Evolutionary conservation across 2,329 filamentous ascomycete species (phyloP).

Genomic region (Peltaster fructicola): DNA sequence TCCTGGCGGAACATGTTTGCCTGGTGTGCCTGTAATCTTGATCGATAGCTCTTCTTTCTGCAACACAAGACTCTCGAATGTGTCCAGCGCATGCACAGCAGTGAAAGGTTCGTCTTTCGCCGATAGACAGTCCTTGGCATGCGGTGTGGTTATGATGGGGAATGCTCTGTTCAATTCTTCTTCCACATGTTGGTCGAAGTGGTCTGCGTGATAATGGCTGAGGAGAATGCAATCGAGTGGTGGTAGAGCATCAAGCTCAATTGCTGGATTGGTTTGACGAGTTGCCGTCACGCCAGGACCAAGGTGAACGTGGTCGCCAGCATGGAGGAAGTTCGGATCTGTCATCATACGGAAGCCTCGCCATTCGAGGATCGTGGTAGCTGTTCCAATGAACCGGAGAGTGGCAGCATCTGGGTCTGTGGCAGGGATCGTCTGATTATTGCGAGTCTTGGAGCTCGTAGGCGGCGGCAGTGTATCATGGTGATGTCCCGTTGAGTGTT

Average conservation of each 20-base stretch:
- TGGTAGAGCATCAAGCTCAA: slow-evolving; percentile 42
- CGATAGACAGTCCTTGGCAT: slow-evolving; percentile 38
- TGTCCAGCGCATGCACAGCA: slow-evolving; percentile 36
- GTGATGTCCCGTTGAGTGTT: too few relatives aligned
- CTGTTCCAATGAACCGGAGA: slow-evolving; percentile 38
- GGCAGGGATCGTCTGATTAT: too few relatives aligned
- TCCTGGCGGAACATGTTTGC: slow-evolving; percentile 40
- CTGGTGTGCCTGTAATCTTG: slow-evolving; percentile 45
- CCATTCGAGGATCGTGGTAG: slow-evolving; percentile 40
- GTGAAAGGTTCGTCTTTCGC: slow-evolving; percentile 33
- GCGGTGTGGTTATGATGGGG: slow-evolving; percentile 46
- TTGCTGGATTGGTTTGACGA: slow-evolving; percentile 39
- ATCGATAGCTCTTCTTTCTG: slow-evolving; percentile 22
- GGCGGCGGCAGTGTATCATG: too few relatives aligned
- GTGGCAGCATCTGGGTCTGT: too few relatives aligned
- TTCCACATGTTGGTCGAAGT: slow-evolving; percentile 38
- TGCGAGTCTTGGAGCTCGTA: too few relatives aligned
- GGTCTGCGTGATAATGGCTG: slow-evolving; percentile 46
- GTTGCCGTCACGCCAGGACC: slow-evolving; percentile 42
- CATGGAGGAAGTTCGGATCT: slow-evolving; percentile 47
- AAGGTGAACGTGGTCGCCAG: slow-evolving; percentile 48
- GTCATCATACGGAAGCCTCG: slow-evolving; percentile 36
- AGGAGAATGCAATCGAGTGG: slow-evolving; percentile 42
- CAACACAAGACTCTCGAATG: slow-evolving; percentile 34
- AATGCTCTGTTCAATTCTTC: slow-evolving; percentile 33